These are phyloP conservation scores for Macaranga tanarius DNA, from an alignment of 441 rosid species.

Conservation along the genomic window DNA sequence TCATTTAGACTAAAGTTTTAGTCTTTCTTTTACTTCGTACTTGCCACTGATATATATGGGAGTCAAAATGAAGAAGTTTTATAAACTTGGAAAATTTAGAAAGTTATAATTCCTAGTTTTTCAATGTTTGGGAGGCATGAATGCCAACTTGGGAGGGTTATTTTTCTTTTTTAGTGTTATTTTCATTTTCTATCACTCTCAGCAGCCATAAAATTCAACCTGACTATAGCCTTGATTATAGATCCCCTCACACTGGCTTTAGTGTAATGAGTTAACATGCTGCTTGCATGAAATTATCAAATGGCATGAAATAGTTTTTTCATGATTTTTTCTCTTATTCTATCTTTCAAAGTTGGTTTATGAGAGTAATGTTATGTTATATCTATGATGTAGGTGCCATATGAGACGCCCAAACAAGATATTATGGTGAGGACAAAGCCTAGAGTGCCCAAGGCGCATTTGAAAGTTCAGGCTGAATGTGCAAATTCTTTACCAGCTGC, in stretches of 20 bases:
- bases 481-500: constrained; percentile 11
- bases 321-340: neutral
- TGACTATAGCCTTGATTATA: no score
- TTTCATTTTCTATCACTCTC: no score
- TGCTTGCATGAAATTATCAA: constrained; percentile 6
- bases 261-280: neutral
- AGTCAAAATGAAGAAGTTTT: neutral
- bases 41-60: neutral
- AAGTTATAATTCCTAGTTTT: neutral
- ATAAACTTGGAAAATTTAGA: neutral
- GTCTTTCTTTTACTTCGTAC: neutral
- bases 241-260: no score
- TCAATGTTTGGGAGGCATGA: neutral
- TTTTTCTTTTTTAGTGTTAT: no score
- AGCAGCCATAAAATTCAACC: no score
- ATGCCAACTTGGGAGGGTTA: no score
- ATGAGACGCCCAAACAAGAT: constrained; percentile 3
- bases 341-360: neutral
- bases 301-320: neutral
- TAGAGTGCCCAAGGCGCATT: neutral
- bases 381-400: constrained; percentile 14
- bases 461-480: constrained; percentile 4
- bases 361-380: neutral
- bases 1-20: neutral
- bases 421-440: constrained; percentile 11